A percentile compares a stretch with the other conserved stretches of the same genome.
These are phyloP conservation scores for Colletotrichum sp. DNA, from an alignment of 2,329 filamentous ascomycete genomes.

Conservation along the genomic window DNA sequence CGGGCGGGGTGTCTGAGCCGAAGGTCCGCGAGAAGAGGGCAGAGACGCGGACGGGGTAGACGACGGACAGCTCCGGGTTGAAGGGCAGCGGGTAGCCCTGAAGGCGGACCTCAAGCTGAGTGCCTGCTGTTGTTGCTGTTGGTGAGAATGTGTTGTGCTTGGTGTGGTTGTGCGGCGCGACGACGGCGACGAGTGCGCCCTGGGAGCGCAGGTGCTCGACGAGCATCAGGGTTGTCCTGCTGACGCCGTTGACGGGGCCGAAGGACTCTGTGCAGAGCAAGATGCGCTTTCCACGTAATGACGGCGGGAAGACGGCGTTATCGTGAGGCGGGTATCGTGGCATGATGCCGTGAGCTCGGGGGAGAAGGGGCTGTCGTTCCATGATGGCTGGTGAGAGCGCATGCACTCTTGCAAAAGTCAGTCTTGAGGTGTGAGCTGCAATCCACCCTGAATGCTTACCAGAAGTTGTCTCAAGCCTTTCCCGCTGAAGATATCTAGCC, in stretches of 20 bases:
- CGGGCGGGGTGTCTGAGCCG: constrained; percentile 53
- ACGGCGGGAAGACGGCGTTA: constrained; percentile 47
- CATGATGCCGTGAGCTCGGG: background rate
- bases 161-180: constrained; percentile 65
- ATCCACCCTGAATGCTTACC: background rate
- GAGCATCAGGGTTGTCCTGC: constrained; percentile 71
- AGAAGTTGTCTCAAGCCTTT: background rate
- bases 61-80: constrained; percentile 73
- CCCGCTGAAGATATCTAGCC: background rate
- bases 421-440: background rate
- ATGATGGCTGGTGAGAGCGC: background rate
- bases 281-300: constrained; percentile 65
- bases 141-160: constrained; percentile 60
- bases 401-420: background rate
- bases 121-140: constrained; percentile 26
- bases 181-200: constrained; percentile 68
- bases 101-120: constrained; percentile 59
- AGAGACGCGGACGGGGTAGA: constrained; percentile 71
- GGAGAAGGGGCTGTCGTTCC: background rate
- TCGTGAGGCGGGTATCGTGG: constrained; percentile 34
- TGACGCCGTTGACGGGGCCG: constrained; percentile 76
- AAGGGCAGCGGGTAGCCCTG: constrained; percentile 72
- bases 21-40: constrained; percentile 66
- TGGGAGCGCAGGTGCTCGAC: constrained; percentile 70
- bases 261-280: constrained; percentile 75